Conservation (phyloP, 2,329 filamentous ascomycete species). For the Fusarium bactridioides region DNA sequence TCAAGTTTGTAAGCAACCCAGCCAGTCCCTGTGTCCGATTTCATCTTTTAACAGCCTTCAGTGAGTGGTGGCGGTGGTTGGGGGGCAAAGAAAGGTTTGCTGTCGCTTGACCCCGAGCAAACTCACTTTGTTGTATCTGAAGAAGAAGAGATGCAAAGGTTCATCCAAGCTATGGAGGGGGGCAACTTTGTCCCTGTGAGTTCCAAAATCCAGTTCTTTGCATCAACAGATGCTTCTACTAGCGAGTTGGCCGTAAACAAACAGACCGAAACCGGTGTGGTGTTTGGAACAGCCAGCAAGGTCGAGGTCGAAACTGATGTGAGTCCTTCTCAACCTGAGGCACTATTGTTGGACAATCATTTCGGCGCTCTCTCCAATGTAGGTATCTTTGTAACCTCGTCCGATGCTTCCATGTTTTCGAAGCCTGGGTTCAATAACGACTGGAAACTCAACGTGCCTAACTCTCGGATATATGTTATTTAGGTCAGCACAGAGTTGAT, state of each 20-base stretch:
- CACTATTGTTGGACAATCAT: constrained; percentile 48
- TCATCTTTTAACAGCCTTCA: constrained; percentile 37
- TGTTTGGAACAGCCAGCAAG: constrained; percentile 47
- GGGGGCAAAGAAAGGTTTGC: constrained; percentile 79
- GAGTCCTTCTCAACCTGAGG: background rate
- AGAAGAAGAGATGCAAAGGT: constrained; percentile 61
- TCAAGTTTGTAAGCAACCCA: constrained; percentile 44
- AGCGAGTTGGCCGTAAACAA: constrained; percentile 32
- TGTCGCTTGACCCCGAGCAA: constrained; percentile 78
- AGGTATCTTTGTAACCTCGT: constrained; percentile 62
- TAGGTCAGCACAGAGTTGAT: background rate
- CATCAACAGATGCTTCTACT: constrained; percentile 46
- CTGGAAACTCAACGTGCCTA: constrained; percentile 48
- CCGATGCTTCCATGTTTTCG: constrained; percentile 32
- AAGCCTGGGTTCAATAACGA: constrained; percentile 42
- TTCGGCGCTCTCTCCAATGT: constrained; percentile 71
- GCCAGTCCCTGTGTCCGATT: background rate
- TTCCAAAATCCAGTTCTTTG: constrained; percentile 72
- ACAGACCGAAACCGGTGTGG: constrained; percentile 31
- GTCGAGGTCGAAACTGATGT: constrained; percentile 9
- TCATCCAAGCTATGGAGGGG: constrained; percentile 58
- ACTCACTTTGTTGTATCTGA: constrained; percentile 56
- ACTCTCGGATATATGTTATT: constrained; percentile 43
- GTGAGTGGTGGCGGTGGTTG: constrained; percentile 86
- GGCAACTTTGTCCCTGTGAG: constrained; percentile 67